Evolutionary conservation across 169 alveolate species (phyloP), one percentile per base, ranked within the genome.

Genomic region (Plasmodium falciparum): DNA sequence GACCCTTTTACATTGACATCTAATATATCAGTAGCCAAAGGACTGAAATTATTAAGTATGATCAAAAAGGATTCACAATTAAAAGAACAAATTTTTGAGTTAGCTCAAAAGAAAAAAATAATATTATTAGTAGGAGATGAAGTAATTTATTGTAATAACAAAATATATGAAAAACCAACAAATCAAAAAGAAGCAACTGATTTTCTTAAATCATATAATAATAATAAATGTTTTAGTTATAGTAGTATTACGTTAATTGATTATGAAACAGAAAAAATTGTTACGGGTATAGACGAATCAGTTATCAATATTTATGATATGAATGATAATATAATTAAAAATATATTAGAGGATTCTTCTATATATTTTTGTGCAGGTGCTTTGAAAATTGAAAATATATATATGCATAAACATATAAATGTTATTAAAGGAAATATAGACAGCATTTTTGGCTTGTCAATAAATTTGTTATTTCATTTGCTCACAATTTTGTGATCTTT

Each of bases 291-390:
- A 49, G 89, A 78, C 54, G 89, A 78, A 39, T 78, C 89, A 0
- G 39, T 78, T 66, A 43, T 78, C 8, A 78, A 50, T 8, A 29
- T 78, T 24, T 24, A 17, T 12, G 70, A 78, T 58, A 78, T 78
- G 89, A 59, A 66, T 58, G 89, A 78, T 50, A 11, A 33, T 11
- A 52, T 66, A 20, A 58, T 78, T 45, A 47, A 66, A 9, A 78
- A 78, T 3, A 78, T 78, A 50, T 59, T 78, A 8, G 50, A 24
- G 5, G 89, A 78, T 15, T 24, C 66, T 15, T 49, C 89, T 9
- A 78, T 78, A 15, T 78, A 78, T 47, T 78, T 39, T n/a, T 78
- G 89, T 54, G 89, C 89, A 26, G 89, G 89, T 39, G 89, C 89
- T 13, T 78, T 78, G 47, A 78, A 78, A 54, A 78, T 78, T 65